These are phyloP conservation scores for Amauroascus verrucosus DNA, from an alignment of 2,329 filamentous ascomycete species.

Conservation along the genomic window DNA sequence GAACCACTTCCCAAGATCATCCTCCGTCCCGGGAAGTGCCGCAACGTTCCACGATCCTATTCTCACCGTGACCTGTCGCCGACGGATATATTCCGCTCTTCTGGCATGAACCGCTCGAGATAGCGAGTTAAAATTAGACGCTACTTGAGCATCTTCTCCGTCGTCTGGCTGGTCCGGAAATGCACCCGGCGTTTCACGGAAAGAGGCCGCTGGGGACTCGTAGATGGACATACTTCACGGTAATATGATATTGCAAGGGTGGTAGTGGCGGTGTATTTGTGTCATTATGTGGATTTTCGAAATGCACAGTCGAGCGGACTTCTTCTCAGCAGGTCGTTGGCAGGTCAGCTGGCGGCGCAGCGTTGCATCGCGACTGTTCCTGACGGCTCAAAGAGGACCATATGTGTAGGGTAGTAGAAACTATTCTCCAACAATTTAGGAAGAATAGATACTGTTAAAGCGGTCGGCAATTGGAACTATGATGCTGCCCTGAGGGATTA, in stretches of 20 bases:
- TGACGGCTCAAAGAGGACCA: not conserved
- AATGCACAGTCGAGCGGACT: not conserved
- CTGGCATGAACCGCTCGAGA: slow-evolving; percentile 57
- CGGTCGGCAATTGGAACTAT: not conserved
- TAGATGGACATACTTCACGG: not conserved
- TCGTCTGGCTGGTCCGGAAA: slow-evolving; percentile 31
- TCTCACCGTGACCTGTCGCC: slow-evolving; percentile 69
- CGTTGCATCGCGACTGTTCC: not conserved
- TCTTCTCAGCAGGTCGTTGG: not conserved
- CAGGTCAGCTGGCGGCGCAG: slow-evolving; percentile 3
- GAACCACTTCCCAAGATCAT: slow-evolving; percentile 84
- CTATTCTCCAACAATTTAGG: not conserved
- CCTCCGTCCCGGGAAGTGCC: slow-evolving; percentile 70
- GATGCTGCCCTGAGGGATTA: not conserved
- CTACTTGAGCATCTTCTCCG: slow-evolving; percentile 13
- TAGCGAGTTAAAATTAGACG: slow-evolving; percentile 35
- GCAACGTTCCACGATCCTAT: slow-evolving; percentile 95
- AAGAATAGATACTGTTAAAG: not conserved
- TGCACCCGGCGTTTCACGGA: slow-evolving; percentile 40
- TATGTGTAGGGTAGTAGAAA: not conserved
- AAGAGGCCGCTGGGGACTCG: not conserved
- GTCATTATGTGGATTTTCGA: not conserved
- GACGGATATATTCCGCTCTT: slow-evolving; percentile 65
- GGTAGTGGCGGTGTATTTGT: not conserved
- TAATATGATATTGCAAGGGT: not conserved